A percentile compares a stretch with the other conserved stretches of the same genome.
phyloP scores from a whole-genome alignment of 2,329 filamentous ascomycete species.

The Fonsecaea pedrosoi region DNA sequence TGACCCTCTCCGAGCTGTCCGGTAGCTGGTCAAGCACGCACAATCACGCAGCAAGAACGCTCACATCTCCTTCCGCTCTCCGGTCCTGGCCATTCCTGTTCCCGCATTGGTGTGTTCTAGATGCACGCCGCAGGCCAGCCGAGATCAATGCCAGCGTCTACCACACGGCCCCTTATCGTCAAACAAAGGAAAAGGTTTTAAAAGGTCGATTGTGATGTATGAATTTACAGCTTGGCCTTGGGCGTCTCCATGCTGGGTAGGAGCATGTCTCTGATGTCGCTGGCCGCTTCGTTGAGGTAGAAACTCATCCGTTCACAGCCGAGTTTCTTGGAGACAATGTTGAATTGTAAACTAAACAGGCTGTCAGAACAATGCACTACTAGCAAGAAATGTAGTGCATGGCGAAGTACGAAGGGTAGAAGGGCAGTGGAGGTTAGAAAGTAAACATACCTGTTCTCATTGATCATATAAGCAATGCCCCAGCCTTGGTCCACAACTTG shows the following conservation, averaged over 20 bases:
- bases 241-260: conserved; percentile 76
- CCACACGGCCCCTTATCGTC: not conserved
- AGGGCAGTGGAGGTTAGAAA: not conserved
- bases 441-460: conserved; percentile 80
- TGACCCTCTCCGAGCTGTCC: no score
- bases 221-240: conserved; percentile 81
- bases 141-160: not conserved
- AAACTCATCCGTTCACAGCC: conserved; percentile 93
- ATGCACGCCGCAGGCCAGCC: not conserved
- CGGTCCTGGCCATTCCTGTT: no score
- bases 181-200: conserved; percentile 17
- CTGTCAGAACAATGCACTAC: not conserved
- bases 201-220: not conserved
- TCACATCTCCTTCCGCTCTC: no score
- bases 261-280: conserved; percentile 86
- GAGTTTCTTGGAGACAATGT: conserved; percentile 91
- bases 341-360: conserved; percentile 82
- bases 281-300: conserved; percentile 91
- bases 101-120: not conserved
- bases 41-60: no score
- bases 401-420: not conserved
- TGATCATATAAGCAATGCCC: conserved; percentile 99
- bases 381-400: not conserved
- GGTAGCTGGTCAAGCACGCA: no score
- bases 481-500: conserved; percentile 96